Conservation (phyloP, 345 rosid species). For the Aethionema arabicum region DNA sequence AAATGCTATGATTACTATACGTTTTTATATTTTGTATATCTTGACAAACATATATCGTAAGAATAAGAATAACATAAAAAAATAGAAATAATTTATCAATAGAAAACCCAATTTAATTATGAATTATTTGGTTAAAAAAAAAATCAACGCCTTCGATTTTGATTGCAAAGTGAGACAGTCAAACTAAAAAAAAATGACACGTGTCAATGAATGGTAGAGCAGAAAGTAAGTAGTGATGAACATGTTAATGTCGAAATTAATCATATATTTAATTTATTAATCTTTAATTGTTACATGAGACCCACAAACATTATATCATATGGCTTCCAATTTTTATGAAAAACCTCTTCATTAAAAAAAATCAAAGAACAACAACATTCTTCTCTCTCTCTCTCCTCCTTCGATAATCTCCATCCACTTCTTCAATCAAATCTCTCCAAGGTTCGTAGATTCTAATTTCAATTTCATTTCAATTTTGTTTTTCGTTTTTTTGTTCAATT, state of each 20-base stretch:
- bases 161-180: not conserved
- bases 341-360: slow-evolving; percentile 3
- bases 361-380: not conserved
- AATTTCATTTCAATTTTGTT: slow-evolving; percentile 1
- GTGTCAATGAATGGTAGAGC: slow-evolving; percentile 28
- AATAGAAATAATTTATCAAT: no score
- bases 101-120: no score
- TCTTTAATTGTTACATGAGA: slow-evolving; percentile 34
- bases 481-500: not conserved
- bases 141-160: not conserved
- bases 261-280: not conserved
- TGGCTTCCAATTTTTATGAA: slow-evolving; percentile 33
- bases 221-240: slow-evolving; percentile 34
- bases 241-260: slow-evolving; percentile 28
- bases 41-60: no score
- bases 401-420: slow-evolving; percentile 3
- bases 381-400: not conserved
- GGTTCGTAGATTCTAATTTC: not conserved
- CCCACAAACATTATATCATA: slow-evolving; percentile 35
- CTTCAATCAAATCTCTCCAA: no score
- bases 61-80: no score
- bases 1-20: no score
- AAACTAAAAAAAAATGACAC: slow-evolving; percentile 25
- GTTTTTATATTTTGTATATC: no score
- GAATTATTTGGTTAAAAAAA: no score